Evolutionary conservation across 495 filamentous ascomycete species (phyloP).

Genomic region (Cercophora scortea): DNA sequence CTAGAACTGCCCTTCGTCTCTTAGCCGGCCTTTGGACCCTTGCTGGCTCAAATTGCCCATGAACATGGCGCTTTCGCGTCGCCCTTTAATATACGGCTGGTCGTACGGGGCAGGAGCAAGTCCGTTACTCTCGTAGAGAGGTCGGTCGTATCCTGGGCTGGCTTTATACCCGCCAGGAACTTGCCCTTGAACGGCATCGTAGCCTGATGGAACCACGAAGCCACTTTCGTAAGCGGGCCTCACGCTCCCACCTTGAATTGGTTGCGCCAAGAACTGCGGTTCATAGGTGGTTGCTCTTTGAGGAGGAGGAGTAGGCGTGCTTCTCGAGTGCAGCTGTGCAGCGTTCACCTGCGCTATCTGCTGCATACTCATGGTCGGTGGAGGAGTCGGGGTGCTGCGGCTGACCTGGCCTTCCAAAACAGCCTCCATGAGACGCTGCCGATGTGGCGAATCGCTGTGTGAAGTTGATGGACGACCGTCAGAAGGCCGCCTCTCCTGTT

Average conservation of each 20-base stretch:
- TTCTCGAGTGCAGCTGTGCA: constrained; percentile 20
- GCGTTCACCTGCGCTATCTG: constrained; percentile 29
- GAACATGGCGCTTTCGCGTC: constrained; percentile 38
- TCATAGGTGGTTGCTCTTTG: constrained; percentile 29
- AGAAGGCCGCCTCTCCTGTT: constrained; percentile 21
- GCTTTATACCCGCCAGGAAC: constrained; percentile 11
- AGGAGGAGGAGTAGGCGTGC: constrained; percentile 36
- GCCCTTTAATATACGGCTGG: constrained; percentile 30
- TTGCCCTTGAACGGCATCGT: constrained; percentile 17
- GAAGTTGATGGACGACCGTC: constrained; percentile 31
- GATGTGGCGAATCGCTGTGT: constrained; percentile 32
- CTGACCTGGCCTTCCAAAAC: constrained; percentile 21
- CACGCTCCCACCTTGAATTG: constrained; percentile 13
- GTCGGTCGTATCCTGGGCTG: constrained; percentile 33
- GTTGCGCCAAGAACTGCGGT: constrained; percentile 24
- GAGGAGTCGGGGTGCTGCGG: constrained; percentile 37
- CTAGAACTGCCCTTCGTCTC: constrained; percentile 33
- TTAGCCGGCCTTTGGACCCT: constrained; percentile 35
- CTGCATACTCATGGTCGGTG: constrained; percentile 23
- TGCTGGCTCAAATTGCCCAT: constrained; percentile 39
- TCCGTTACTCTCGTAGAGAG: constrained; percentile 29
- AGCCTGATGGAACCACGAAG: constrained; percentile 21
- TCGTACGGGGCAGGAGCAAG: constrained; percentile 32
- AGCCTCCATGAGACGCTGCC: constrained; percentile 36
- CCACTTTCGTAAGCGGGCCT: constrained; percentile 35